Conservation (phyloP, 331 rosid genomes). For the Stylosanthes scabra region DNA sequence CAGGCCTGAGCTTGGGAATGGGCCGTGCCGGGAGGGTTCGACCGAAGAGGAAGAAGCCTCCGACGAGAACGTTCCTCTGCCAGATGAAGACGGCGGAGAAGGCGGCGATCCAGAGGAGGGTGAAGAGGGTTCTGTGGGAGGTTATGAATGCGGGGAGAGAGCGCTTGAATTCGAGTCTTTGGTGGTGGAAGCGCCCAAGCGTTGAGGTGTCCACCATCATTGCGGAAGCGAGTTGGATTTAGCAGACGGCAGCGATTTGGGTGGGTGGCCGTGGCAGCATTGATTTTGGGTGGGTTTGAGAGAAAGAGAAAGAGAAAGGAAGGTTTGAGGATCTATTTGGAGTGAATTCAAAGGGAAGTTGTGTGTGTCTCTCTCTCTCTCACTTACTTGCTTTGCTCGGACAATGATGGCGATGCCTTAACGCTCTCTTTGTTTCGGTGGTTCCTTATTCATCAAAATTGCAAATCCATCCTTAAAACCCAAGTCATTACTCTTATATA, state of each 20-base stretch:
- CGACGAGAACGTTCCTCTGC: slow-evolving; percentile 64
- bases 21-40: slow-evolving; percentile 43
- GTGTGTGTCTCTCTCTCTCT: too few relatives aligned
- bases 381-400: too few relatives aligned
- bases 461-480: slow-evolving; percentile 11
- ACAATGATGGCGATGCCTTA: slow-evolving; percentile 26
- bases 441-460: too few relatives aligned
- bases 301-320: slow-evolving; percentile 37
- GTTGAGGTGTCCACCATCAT: slow-evolving; percentile 82
- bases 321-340: slow-evolving; percentile 40
- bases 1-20: slow-evolving; percentile 71
- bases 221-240: slow-evolving; percentile 28
- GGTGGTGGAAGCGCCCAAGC: slow-evolving; percentile 74
- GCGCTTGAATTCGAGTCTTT: slow-evolving; percentile 79
- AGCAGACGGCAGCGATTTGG: slow-evolving; percentile 22
- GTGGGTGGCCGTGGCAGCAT: slow-evolving; percentile 35
- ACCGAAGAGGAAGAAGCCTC: slow-evolving; percentile 55
- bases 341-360: slow-evolving; percentile 67
- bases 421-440: too few relatives aligned
- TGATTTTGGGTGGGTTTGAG: slow-evolving; percentile 38
- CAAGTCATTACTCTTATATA: too few relatives aligned
- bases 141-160: slow-evolving; percentile 64
- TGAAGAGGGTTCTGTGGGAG: slow-evolving; percentile 77
- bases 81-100: slow-evolving; percentile 75
- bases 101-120: slow-evolving; percentile 82